These are phyloP conservation scores for Ceratobasidium sp. DNA, from an alignment of 1,284 basidiomycete species.

Conservation along the genomic window DNA sequence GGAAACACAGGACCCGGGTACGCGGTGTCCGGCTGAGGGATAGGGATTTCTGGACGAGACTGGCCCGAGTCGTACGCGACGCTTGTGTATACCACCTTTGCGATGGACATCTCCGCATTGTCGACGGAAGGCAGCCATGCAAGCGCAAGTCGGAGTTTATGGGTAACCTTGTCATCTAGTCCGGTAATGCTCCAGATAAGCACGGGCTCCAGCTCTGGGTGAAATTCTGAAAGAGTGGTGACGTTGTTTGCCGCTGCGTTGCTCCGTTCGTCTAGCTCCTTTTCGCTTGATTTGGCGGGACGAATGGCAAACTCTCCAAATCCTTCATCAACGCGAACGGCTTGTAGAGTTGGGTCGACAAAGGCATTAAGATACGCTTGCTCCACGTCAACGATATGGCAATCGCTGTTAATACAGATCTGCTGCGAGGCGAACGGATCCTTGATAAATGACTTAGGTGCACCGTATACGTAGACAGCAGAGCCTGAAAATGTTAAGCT, in stretches of 20 bases:
- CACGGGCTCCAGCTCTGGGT: conserved; percentile 14
- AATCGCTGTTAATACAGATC: background rate
- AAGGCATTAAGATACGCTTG: conserved; percentile 4
- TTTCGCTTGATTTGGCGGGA: too few relatives aligned
- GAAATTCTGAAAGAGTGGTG: background rate
- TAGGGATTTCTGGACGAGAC: conserved; percentile 11
- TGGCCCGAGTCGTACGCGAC: conserved; percentile 5
- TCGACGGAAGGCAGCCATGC: background rate
- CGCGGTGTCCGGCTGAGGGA: background rate
- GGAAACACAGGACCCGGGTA: conserved; percentile 4
- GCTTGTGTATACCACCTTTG: conserved; percentile 9
- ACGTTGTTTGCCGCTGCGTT: background rate
- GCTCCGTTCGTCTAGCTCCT: too few relatives aligned
- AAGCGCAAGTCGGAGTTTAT: conserved; percentile 9
- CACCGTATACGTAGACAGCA: conserved; percentile 4
- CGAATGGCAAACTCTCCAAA: too few relatives aligned
- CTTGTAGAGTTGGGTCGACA: too few relatives aligned
- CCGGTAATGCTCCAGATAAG: conserved; percentile 28
- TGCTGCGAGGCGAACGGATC: conserved; percentile 3
- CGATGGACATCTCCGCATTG: conserved; percentile 17
- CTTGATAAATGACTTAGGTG: conserved; percentile 17
- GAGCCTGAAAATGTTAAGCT: background rate
- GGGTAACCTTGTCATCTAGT: conserved; percentile 1
- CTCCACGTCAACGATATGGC: conserved; percentile 8
- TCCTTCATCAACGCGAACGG: too few relatives aligned